Evolutionary conservation across 2,329 filamentous ascomycete species (phyloP).

Genomic region (Berkeleyomyces basicola): DNA sequence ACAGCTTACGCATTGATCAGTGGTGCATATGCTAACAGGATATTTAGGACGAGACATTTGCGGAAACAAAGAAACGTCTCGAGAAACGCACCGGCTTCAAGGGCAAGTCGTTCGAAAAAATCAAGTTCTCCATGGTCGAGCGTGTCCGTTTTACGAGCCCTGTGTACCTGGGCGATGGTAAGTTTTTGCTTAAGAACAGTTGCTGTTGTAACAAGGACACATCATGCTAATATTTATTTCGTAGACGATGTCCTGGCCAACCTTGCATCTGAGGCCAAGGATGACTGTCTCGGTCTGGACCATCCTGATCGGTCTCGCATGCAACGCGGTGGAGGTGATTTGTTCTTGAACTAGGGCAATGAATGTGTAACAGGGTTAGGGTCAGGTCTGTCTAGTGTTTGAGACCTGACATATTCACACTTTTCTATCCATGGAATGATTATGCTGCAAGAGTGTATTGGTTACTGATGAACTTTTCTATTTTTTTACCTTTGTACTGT

Average conservation of each 20-base stretch:
- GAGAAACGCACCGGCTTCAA: constrained; percentile 88
- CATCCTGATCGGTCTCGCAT: constrained; percentile 45
- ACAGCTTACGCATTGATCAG: neutral
- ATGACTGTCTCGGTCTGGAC: constrained; percentile 49
- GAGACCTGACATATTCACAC: neutral
- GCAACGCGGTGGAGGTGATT: constrained; percentile 42
- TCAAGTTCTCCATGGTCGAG: constrained; percentile 78
- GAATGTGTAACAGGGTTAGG: neutral
- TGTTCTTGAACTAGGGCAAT: constrained; percentile 31
- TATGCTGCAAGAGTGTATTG: no score
- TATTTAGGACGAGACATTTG: constrained; percentile 61
- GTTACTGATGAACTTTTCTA: neutral
- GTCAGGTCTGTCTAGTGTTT: neutral
- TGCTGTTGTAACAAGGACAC: neutral
- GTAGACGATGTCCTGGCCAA: constrained; percentile 44
- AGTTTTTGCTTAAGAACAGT: constrained; percentile 22
- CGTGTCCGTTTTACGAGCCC: constrained; percentile 59
- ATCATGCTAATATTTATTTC: neutral
- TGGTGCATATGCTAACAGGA: constrained; percentile 7
- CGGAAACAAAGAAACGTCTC: constrained; percentile 84
- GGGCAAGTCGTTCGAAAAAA: constrained; percentile 96
- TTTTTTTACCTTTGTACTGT: neutral
- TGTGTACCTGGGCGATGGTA: constrained; percentile 75
- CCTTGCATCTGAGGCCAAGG: constrained; percentile 29
- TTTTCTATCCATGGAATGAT: neutral